Percentiles rank a stretch among this genome's conserved stretches.
Evolutionary conservation across 495 filamentous ascomycete genomes (phyloP).

Genomic region (Neurospora sp.): DNA sequence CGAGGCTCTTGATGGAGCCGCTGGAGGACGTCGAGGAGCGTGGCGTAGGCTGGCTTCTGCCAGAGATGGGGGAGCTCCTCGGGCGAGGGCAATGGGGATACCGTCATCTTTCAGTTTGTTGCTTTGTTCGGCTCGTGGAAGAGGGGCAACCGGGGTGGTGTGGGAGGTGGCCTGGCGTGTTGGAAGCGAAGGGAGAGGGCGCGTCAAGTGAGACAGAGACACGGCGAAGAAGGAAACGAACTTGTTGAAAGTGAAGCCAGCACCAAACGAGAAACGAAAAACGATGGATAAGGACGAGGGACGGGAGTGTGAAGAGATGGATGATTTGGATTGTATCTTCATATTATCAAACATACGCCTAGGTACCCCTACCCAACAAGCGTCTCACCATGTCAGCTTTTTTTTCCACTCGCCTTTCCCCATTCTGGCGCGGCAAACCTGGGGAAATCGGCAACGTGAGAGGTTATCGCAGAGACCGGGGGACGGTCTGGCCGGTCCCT

Average conservation of each 20-base stretch:
- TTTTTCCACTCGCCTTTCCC: background rate
- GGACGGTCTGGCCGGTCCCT: background rate
- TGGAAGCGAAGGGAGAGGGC: background rate
- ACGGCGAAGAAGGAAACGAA: background rate
- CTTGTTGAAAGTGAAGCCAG: background rate
- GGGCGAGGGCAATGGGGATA: background rate
- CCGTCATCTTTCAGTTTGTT: conserved; percentile 2
- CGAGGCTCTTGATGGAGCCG: conserved; percentile 30
- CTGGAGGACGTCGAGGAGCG: conserved; percentile 27
- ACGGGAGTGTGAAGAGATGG: background rate
- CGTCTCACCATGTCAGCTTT: background rate
- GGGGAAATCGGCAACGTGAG: background rate
- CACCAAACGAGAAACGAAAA: background rate
- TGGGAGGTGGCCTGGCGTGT: background rate
- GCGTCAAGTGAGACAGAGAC: background rate
- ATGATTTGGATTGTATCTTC: background rate
- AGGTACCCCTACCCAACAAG: background rate
- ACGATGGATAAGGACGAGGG: background rate
- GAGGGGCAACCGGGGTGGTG: background rate
- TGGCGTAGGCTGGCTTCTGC: conserved; percentile 32
- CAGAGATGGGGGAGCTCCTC: conserved; percentile 33
- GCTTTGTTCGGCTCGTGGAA: background rate
- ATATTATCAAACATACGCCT: background rate
- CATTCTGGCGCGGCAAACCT: background rate
- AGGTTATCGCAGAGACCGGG: background rate